Percentiles rank a stretch among this genome's conserved stretches.
Conservation (phyloP, 257 asterid species). For the Gentiana dahurica region DNA sequence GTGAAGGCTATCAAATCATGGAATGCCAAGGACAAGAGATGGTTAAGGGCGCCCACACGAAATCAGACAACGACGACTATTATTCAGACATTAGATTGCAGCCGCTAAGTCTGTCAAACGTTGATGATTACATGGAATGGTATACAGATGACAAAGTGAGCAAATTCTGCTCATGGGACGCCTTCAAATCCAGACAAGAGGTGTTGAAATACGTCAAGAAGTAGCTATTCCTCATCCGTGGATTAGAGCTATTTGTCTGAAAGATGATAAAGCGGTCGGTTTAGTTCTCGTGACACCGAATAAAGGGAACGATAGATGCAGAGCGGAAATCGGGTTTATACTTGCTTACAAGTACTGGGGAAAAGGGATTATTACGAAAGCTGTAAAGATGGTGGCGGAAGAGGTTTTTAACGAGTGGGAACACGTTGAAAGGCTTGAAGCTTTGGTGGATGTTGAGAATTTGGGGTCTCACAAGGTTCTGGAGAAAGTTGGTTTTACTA, state of each 20-base stretch:
- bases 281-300: constrained; percentile 33
- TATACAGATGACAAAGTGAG: constrained; percentile 48
- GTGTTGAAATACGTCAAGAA: constrained; percentile 23
- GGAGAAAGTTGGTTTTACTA: constrained; percentile 65
- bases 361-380: constrained; percentile 60
- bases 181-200: constrained; percentile 35
- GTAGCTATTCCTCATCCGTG: constrained; percentile 35
- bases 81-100: constrained; percentile 37
- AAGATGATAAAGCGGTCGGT: constrained; percentile 37
- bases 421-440: constrained; percentile 66
- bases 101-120: constrained; percentile 39
- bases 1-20: no score
- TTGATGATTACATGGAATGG: constrained; percentile 46
- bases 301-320: constrained; percentile 25
- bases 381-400: constrained; percentile 58
- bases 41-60: no score
- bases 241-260: constrained; percentile 44
- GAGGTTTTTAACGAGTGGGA: constrained; percentile 57
- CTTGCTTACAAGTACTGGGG: constrained; percentile 31
- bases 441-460: constrained; percentile 61
- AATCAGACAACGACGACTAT: background rate
- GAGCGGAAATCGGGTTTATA: constrained; percentile 61
- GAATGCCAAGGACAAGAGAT: no score
- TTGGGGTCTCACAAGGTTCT: constrained; percentile 63
- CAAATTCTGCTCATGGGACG: constrained; percentile 55